phyloP scores from a whole-genome alignment of 305 asterid species.

The Fraxinus floribunda region DNA sequence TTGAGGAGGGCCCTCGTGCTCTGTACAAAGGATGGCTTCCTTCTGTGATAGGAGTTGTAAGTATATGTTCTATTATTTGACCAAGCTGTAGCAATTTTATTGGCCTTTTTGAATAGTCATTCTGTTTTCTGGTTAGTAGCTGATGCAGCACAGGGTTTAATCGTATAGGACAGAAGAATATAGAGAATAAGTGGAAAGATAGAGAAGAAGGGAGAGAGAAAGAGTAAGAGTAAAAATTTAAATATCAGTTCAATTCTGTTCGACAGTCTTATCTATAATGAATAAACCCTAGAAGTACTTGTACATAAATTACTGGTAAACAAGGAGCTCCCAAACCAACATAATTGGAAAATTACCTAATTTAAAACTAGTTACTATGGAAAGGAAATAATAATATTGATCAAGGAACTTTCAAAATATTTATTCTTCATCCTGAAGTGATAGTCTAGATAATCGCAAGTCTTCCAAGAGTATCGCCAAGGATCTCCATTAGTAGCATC shows the following conservation, averaged over 20 bases:
- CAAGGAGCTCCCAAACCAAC: background rate
- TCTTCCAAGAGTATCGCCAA: background rate
- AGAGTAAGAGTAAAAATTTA: background rate
- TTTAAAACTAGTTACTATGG: background rate
- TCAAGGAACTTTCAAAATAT: background rate
- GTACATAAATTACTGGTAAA: background rate
- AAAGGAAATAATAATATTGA: background rate
- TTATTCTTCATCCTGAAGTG: background rate
- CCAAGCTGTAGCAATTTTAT: background rate
- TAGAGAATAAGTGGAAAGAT: background rate
- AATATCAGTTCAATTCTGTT: background rate
- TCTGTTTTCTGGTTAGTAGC: background rate
- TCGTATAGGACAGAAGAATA: background rate
- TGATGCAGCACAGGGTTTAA: background rate
- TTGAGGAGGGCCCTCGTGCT: slow-evolving; percentile 93
- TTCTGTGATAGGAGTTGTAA: slow-evolving; percentile 93
- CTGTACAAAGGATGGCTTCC: slow-evolving; percentile 96
- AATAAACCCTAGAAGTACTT: background rate
- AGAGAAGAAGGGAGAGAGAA: background rate
- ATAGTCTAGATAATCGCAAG: background rate
- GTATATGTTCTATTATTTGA: slow-evolving; percentile 23
- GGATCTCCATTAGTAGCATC: background rate
- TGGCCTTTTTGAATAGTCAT: background rate
- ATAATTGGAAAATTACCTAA: background rate
- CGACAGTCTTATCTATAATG: background rate